Base-by-base conservation (phyloP, 140 eudicot species). In the Eryngium alpinum region DNA sequence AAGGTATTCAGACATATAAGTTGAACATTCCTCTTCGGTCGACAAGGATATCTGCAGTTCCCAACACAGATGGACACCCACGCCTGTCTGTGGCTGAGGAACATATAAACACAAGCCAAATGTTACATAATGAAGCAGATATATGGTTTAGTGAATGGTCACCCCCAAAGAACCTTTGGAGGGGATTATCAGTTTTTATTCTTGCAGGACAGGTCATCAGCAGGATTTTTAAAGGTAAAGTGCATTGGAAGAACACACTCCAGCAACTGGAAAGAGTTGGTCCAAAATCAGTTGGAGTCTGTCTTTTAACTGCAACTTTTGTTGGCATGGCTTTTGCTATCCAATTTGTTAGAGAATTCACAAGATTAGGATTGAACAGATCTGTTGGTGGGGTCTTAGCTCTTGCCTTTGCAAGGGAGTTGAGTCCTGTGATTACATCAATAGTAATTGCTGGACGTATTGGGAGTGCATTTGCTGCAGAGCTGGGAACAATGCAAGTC, bases 251-350 rank as follows among this genome's bases (percentile, higher is more conserved):
- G 77, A 95, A 95, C 89, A 92, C 99, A 27, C 92, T 95, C 73
- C 99, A 95, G 86, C 99, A 95, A 73, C 91, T 95, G 24, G 96
- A 92, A 83, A 83, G 99, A 67, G 97, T 91, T 10, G 99, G 99
- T 28, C 99, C 99, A 33, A 92, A 84, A 80, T 95, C 99, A n/a
- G 93, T 95, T n/a, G 99, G 99, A 32, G 99, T 95, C 51, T 92
- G 99, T 70, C 88, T 95, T 29, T 76, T 95, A 73, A 95, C 99
- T 50, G 84, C 99, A 15, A 93, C 99, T 5, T 95, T 95, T 50
- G 97, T 95, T 13, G 99, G 97, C 80, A 95, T 95, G 97, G 99
- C 99, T 44, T 95, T 95, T 83, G 88, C 97, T 9, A 95, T 95
- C 80, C 99, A 95, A 38, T 95, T 95, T 18, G 99, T 95, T 12